These are phyloP conservation scores for Vitis hybrid DNA, from an alignment of 177 flowering plant genomes.

Conservation along the genomic window DNA sequence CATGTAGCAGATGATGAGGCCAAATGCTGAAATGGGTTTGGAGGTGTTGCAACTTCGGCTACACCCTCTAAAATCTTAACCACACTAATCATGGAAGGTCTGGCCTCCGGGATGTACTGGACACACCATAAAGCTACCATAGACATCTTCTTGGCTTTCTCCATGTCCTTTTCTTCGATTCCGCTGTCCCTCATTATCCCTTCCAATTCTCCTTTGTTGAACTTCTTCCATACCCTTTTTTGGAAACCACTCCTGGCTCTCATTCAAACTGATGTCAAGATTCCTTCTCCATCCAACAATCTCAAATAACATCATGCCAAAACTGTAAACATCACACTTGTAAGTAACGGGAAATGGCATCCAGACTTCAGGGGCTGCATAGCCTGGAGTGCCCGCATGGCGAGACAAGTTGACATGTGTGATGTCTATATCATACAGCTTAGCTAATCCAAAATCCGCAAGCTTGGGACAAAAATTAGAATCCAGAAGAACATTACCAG, in stretches of 20 bases:
- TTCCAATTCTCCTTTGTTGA: background rate
- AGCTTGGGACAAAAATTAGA: slow-evolving; percentile 1
- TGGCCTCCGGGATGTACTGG: too few relatives aligned
- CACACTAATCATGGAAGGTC: too few relatives aligned
- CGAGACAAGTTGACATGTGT: background rate
- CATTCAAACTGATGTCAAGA: background rate
- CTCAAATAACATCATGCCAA: slow-evolving; percentile 2
- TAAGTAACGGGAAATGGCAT: background rate
- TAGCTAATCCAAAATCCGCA: slow-evolving; percentile 12
- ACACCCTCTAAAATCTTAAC: too few relatives aligned
- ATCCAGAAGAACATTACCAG: slow-evolving; percentile 1
- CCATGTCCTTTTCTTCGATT: slow-evolving; percentile 8
- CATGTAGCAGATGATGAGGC: too few relatives aligned
- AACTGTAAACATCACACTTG: slow-evolving; percentile 9
- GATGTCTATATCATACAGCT: slow-evolving; percentile 3
- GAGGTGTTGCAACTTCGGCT: too few relatives aligned
- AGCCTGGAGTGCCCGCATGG: slow-evolving; percentile 1
- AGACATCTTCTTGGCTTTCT: slow-evolving; percentile 5
- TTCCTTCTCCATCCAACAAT: slow-evolving; percentile 7
- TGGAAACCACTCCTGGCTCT: slow-evolving; percentile 8
- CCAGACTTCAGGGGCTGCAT: slow-evolving; percentile 10
- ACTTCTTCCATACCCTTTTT: slow-evolving; percentile 1
- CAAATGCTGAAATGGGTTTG: too few relatives aligned
- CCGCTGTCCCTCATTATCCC: background rate
- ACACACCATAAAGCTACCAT: slow-evolving; percentile 11